Percentiles rank a stretch among this genome's conserved stretches.
Evolutionary conservation across 108 stramenopile species (phyloP).

Genomic region (Fragilaria radians): DNA sequence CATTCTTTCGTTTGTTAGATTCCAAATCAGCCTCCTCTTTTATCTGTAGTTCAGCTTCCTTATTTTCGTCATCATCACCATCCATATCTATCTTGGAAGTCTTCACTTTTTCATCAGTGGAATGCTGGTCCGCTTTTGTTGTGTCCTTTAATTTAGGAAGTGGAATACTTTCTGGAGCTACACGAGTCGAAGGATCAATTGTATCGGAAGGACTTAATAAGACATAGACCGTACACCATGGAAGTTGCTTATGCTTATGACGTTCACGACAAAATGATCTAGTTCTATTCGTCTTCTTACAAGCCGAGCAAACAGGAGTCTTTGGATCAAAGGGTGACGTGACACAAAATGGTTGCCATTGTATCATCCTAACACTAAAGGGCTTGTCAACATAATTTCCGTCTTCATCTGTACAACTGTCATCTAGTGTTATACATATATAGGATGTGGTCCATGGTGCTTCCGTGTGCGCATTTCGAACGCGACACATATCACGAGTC

Average conservation of each 20-base stretch:
- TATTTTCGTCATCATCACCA: not conserved
- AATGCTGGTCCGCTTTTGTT: too few species aligned
- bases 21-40: not conserved
- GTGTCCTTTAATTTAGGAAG: constrained; percentile 2
- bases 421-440: constrained; percentile 66
- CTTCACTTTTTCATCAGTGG: too few species aligned
- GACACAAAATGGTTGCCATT: constrained; percentile 46
- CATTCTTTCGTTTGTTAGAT: not conserved
- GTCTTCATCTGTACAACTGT: constrained; percentile 49
- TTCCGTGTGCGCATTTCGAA: constrained; percentile 62
- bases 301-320: constrained; percentile 63
- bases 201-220: constrained; percentile 35
- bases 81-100: too few species aligned
- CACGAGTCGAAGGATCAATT: constrained; percentile 40
- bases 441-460: constrained; percentile 76
- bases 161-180: constrained; percentile 18
- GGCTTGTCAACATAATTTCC: constrained; percentile 59
- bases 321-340: constrained; percentile 38
- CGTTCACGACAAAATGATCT: constrained; percentile 55
- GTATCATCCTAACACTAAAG: constrained; percentile 49
- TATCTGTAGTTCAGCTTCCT: constrained; percentile 1
- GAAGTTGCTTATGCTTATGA: constrained; percentile 56
- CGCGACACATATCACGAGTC: constrained; percentile 74
- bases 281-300: constrained; percentile 72
- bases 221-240: constrained; percentile 73